A percentile compares a stretch with the other conserved stretches of the same genome.
Evolutionary conservation across 2,329 filamentous ascomycete genomes (phyloP).

Genomic region (Botryosphaeria dothidea): DNA sequence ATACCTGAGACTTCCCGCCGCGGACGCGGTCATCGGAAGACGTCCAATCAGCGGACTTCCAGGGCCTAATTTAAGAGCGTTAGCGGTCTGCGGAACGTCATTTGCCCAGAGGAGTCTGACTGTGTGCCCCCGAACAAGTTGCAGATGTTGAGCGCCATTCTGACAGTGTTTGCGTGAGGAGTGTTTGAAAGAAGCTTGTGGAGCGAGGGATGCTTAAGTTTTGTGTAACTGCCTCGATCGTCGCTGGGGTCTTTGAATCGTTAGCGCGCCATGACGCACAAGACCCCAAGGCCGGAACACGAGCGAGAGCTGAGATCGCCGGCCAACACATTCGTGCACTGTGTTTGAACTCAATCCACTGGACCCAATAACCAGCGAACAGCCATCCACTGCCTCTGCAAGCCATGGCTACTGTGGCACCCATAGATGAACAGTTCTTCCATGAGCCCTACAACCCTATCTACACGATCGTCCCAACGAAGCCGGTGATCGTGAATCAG

Average conservation of each 20-base stretch:
- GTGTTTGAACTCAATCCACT: background rate
- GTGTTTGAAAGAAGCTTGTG: background rate
- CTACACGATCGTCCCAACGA: slow-evolving; percentile 50
- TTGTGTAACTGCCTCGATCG: background rate
- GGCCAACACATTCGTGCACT: slow-evolving; percentile 7
- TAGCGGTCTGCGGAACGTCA: background rate
- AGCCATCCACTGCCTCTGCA: background rate
- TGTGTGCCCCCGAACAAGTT: slow-evolving; percentile 14
- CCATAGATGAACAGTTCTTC: slow-evolving; percentile 9
- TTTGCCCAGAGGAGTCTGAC: background rate
- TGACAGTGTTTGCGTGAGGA: background rate
- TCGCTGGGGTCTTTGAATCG: background rate
- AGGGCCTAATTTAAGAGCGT: slow-evolving; percentile 48
- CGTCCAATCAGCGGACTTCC: slow-evolving; percentile 64
- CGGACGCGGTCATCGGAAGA: slow-evolving; percentile 75
- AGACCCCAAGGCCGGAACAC: slow-evolving; percentile 3
- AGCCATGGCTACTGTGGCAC: background rate
- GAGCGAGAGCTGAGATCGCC: background rate
- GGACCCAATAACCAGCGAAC: background rate
- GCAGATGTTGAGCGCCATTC: background rate
- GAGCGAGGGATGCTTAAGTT: background rate
- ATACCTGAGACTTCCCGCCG: slow-evolving; percentile 65
- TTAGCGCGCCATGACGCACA: slow-evolving; percentile 13
- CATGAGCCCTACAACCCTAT: slow-evolving; percentile 51
- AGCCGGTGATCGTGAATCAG: slow-evolving; percentile 50